Evolutionary conservation across 2,329 filamentous ascomycete genomes (phyloP), one percentile per base, ranked within the genome.

Genomic region (Aspergillus costaricaensis): DNA sequence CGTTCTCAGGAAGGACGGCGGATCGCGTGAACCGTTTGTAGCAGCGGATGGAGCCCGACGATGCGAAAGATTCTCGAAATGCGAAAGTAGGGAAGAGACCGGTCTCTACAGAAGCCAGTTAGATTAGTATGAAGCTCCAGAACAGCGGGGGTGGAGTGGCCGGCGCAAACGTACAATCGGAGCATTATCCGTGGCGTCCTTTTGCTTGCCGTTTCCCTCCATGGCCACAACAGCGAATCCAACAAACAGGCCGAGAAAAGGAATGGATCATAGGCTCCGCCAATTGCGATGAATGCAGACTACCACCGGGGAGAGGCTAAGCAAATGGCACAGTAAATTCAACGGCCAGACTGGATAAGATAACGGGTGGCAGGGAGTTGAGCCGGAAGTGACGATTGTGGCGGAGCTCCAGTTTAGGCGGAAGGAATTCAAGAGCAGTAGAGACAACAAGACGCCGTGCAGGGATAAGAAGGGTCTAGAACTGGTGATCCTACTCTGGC

Each of bases 71-170:
- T 77, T 77, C 61, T 82, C 80, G 57, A 82, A 82, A 63, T 81
- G 79, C 30, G 80, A 81, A 49, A 79, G 72, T 19, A 82, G 71
- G 30, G 80, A 81, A 19, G 80, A 82, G 5, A 82, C 80, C 4
- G 80, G 79, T 71, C 74, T 78, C 77, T 80, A 65, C 53, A 63
- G 53, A 27, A 39, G 7, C 19, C 23, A 21, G 9, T 36, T 36
- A 2, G 15, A 32, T 64, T 59, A 62, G 62, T 23, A 17, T 50
- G 27, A 12, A 2, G 1, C 30, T 14, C 9, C 41, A 21, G 47
- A 52, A 44, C 47, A 48, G 10, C 50, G 56, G 57, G 21, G 52
- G n/a, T n/a, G 52, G 43, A 43, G 25, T 15, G 58, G 61, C 55
- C 62, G 62, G 50, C 62, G 62, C 61, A 62, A 59, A 64, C 72